Conservation (phyloP, 768 basidiomycete genomes). For the Lentinula sp. region DNA sequence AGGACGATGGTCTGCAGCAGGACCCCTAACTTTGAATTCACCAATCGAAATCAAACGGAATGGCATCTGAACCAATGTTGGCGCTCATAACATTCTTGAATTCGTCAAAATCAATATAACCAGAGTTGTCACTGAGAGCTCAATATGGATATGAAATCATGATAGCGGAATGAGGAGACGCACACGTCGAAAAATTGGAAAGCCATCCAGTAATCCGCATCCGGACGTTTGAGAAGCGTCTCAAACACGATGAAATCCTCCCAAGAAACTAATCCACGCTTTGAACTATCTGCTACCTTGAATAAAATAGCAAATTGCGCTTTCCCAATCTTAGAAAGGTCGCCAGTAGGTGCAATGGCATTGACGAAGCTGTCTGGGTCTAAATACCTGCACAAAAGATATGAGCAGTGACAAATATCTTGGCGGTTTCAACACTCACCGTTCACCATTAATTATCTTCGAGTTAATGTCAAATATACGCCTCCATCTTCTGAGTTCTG, state of each 20-base stretch:
- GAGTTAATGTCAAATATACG: constrained; percentile 84
- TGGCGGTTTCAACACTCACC: constrained; percentile 17
- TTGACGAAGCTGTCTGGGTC: constrained; percentile 88
- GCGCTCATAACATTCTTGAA: constrained; percentile 89
- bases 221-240: constrained; percentile 86
- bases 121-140: constrained; percentile 71
- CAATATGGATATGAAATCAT: background rate
- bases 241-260: constrained; percentile 97
- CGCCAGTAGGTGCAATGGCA: constrained; percentile 85
- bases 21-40: constrained; percentile 21
- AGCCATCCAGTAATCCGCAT: constrained; percentile 96
- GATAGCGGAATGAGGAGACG: constrained; percentile 22
- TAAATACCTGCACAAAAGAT: constrained; percentile 54
- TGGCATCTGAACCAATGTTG: constrained; percentile 70
- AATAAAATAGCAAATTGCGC: constrained; percentile 89
- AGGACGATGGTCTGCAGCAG: background rate
- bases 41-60: constrained; percentile 96
- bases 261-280: constrained; percentile 79
- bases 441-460: constrained; percentile 66
- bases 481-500: constrained; percentile 83
- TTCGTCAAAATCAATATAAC: constrained; percentile 88
- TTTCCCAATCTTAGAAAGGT: constrained; percentile 80
- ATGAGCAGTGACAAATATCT: background rate
- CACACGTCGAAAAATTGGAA: constrained; percentile 96
- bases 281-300: constrained; percentile 76